These are phyloP conservation scores for Anaeramoeba ignava DNA, from an alignment of 78 protist genomes.

Conservation along the genomic window DNA sequence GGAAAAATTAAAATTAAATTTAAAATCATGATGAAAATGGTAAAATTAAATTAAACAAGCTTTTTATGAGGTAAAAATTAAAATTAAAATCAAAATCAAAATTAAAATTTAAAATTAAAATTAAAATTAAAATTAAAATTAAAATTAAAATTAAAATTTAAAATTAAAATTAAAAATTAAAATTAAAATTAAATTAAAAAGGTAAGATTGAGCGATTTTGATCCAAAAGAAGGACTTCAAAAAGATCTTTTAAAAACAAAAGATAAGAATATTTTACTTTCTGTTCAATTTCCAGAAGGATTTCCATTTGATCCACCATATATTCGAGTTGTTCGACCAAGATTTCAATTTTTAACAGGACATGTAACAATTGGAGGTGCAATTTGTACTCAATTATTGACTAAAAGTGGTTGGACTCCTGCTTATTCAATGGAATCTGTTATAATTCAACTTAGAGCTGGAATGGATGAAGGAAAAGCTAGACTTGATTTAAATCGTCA, in stretches of 20 bases:
- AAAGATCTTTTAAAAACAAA: background rate
- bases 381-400: constrained; percentile 41
- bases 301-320: background rate
- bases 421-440: constrained; percentile 23
- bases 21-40: no score
- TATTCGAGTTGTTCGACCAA: constrained; percentile 38
- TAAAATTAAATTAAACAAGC: no score
- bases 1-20: no score
- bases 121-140: no score
- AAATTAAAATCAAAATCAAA: no score
- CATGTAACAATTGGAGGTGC: constrained; percentile 54
- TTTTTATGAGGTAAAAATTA: no score
- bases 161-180: no score
- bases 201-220: background rate
- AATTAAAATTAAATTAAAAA: no score
- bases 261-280: background rate
- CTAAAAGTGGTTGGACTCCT: constrained; percentile 45
- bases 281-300: background rate
- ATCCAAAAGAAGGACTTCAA: background rate
- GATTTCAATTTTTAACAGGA: constrained; percentile 48
- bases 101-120: no score
- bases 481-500: constrained; percentile 13
- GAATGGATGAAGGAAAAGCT: constrained; percentile 20
- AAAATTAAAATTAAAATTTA: no score
- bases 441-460: constrained; percentile 10